These are phyloP conservation scores for Neurospora africana DNA, from an alignment of 495 filamentous ascomycete species.

Conservation along the genomic window DNA sequence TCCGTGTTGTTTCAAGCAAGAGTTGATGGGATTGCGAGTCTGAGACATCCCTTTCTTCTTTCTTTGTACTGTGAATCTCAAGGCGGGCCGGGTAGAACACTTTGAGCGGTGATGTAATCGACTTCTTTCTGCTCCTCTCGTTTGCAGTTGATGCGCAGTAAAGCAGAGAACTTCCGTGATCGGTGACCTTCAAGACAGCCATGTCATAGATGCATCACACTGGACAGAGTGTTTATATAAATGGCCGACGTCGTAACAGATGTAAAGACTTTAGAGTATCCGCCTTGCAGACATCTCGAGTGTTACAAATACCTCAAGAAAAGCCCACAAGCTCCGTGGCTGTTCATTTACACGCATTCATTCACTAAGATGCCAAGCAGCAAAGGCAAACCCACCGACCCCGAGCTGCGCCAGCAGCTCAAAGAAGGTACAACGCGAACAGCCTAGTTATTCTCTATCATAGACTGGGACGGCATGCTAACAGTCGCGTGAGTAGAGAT, in stretches of 20 bases:
- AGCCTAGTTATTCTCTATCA: neutral
- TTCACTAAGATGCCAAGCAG: constrained; percentile 13
- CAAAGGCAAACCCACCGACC: constrained; percentile 45
- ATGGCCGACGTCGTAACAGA: neutral
- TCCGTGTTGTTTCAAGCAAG: neutral
- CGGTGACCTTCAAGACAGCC: neutral
- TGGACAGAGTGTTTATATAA: neutral
- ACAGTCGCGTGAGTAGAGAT: constrained; percentile 24
- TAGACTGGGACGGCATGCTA: neutral
- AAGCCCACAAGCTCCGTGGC: neutral
- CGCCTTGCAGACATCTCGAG: neutral
- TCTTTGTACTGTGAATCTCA: neutral
- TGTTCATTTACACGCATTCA: neutral
- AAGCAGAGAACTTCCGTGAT: neutral
- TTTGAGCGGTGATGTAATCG: neutral
- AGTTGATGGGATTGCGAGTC: neutral
- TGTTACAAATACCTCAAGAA: neutral
- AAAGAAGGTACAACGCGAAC: constrained; percentile 26
- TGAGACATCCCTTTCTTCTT: neutral
- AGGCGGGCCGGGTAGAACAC: neutral
- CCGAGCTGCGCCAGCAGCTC: constrained; percentile 39
- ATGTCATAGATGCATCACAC: neutral
- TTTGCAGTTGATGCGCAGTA: neutral
- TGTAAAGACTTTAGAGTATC: neutral
- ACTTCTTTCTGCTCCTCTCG: neutral